These are phyloP conservation scores for Lipomyces yamanashiensis DNA, from an alignment of 805 yeast genomes.

Conservation along the genomic window DNA sequence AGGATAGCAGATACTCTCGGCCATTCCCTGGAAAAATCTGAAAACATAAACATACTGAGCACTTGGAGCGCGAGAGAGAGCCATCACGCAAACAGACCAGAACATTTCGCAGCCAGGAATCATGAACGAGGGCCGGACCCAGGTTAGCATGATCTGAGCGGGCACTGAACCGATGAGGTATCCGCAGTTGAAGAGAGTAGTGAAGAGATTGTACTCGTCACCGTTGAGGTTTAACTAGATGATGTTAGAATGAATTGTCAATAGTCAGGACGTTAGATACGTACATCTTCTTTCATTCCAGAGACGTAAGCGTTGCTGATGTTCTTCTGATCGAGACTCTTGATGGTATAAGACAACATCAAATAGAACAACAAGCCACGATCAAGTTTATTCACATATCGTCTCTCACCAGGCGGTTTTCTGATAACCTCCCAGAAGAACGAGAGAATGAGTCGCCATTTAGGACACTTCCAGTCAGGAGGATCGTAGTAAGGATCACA, in stretches of 20 bases:
- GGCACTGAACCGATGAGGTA: constrained; percentile 55
- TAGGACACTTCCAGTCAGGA: constrained; percentile 30
- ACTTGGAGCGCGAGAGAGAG: constrained; percentile 55
- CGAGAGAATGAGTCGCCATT: constrained; percentile 20
- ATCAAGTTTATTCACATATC: constrained; percentile 59
- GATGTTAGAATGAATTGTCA: constrained; percentile 34
- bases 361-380: constrained; percentile 58
- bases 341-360: constrained; percentile 68
- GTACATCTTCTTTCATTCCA: constrained; percentile 57
- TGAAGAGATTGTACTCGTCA: constrained; percentile 63
- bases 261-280: constrained; percentile 1
- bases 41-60: constrained; percentile 61
- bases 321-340: constrained; percentile 65
- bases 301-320: constrained; percentile 68
- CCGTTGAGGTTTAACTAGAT: constrained; percentile 56
- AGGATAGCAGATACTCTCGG: constrained; percentile 61
- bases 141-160: constrained; percentile 66
- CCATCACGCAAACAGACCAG: constrained; percentile 71
- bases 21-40: constrained; percentile 69
- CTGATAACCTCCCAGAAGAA: constrained; percentile 32
- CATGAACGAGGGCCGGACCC: constrained; percentile 57
- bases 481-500: constrained; percentile 34
- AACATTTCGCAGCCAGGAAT: constrained; percentile 62
- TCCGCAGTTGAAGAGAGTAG: constrained; percentile 63
- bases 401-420: constrained; percentile 52